Conservation (phyloP, 2,329 filamentous ascomycete genomes). For the Botrytis squamosa region DNA sequence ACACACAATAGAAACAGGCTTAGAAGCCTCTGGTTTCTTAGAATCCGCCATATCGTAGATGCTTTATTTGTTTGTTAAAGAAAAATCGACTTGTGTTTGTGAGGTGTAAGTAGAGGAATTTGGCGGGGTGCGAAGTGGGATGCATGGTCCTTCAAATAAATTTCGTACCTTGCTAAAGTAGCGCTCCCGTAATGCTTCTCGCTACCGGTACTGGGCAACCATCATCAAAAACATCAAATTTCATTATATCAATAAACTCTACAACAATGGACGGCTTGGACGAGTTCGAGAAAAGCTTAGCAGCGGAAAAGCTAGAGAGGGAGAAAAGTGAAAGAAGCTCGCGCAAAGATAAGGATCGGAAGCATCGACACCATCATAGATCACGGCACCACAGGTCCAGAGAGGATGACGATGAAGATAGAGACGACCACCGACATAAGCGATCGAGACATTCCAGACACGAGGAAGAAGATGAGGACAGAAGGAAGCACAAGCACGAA, state of each 20-base stretch:
- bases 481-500: constrained; percentile 39
- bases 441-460: constrained; percentile 49
- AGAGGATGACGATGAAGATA: constrained; percentile 32
- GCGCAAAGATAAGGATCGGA: constrained; percentile 44
- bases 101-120: constrained; percentile 20
- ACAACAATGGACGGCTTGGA: constrained; percentile 53
- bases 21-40: constrained; percentile 34
- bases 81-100: constrained; percentile 7
- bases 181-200: constrained; percentile 10
- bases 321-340: constrained; percentile 49
- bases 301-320: constrained; percentile 58
- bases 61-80: not conserved
- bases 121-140: constrained; percentile 33
- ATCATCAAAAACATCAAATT: constrained; percentile 15
- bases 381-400: constrained; percentile 34
- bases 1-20: constrained; percentile 81
- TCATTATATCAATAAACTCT: constrained; percentile 17
- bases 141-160: constrained; percentile 24
- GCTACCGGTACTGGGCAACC: constrained; percentile 9
- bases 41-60: constrained; percentile 43
- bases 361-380: constrained; percentile 39
- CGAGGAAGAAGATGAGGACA: constrained; percentile 39
- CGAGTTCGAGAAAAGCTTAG: constrained; percentile 77
- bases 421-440: constrained; percentile 60
- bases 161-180: constrained; percentile 23